Evolutionary conservation across 2,329 filamentous ascomycete genomes (phyloP).

Genomic region (Orbilia javanica): DNA sequence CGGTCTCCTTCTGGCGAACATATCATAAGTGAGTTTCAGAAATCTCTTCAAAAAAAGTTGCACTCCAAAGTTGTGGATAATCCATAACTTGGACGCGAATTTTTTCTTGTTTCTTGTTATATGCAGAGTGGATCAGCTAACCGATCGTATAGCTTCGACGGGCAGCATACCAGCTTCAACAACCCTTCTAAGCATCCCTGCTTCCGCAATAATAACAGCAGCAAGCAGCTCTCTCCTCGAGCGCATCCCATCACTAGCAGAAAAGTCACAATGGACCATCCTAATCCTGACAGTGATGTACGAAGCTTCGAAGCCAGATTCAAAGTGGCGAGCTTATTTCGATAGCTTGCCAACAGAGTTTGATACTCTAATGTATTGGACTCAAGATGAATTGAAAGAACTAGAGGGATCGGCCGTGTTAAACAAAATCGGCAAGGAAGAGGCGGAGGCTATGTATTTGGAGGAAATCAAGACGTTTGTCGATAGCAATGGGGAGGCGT

Average conservation of each 20-base stretch:
- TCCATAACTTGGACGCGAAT: neutral
- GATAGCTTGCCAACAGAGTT: conserved; percentile 78
- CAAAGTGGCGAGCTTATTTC: conserved; percentile 83
- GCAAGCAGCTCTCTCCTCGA: conserved; percentile 29
- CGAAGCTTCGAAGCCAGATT: conserved; percentile 73
- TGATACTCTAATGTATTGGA: conserved; percentile 93
- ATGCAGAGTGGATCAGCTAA: too few species aligned
- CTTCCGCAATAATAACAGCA: conserved; percentile 20
- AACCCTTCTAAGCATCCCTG: conserved; percentile 30
- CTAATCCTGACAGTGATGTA: conserved; percentile 85
- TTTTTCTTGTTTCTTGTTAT: too few species aligned
- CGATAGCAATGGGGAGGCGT: conserved; percentile 65
- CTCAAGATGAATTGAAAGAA: conserved; percentile 75
- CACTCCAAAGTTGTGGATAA: neutral
- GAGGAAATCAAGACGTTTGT: conserved; percentile 71
- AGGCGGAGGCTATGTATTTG: conserved; percentile 71
- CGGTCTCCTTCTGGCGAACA: conserved; percentile 1
- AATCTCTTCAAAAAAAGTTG: neutral
- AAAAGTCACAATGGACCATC: conserved; percentile 63
- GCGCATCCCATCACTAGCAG: conserved; percentile 7
- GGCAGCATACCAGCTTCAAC: conserved; percentile 20
- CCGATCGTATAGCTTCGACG: neutral
- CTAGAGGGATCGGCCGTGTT: conserved; percentile 83
- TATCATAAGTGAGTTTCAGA: conserved; percentile 18
- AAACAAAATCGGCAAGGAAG: conserved; percentile 79